These are phyloP conservation scores for Tetrastigma voinierianum DNA, from an alignment of 164 flowering plant genomes.

Conservation along the genomic window DNA sequence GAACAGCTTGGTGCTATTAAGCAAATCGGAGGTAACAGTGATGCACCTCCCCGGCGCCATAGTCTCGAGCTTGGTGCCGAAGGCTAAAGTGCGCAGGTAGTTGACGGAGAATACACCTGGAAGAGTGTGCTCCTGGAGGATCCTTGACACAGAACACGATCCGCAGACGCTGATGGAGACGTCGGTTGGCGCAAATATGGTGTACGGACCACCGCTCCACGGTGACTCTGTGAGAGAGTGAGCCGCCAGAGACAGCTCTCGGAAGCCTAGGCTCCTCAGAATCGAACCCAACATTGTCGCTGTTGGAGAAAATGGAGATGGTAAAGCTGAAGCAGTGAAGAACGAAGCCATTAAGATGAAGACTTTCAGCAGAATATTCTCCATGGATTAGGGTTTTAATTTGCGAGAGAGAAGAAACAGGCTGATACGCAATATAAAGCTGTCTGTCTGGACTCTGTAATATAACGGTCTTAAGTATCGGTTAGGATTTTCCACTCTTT, in stretches of 20 bases:
- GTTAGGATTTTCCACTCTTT: no score
- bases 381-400: no score
- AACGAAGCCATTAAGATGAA: no score
- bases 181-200: conserved; percentile 64
- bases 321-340: no score
- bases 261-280: conserved; percentile 51
- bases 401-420: no score
- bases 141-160: conserved; percentile 45
- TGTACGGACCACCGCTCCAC: conserved; percentile 44
- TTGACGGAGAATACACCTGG: conserved; percentile 53
- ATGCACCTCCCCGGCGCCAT: conserved; percentile 56
- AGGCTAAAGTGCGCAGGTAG: conserved; percentile 44
- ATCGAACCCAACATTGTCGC: conserved; percentile 29
- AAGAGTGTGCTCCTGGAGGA: conserved; percentile 63
- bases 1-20: conserved; percentile 28
- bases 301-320: neutral
- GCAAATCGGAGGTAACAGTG: conserved; percentile 40
- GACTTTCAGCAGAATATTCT: no score
- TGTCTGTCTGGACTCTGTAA: no score
- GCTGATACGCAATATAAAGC: no score
- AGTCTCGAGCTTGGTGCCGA: conserved; percentile 64
- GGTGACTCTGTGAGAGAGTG: conserved; percentile 33
- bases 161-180: conserved; percentile 43
- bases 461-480: no score
- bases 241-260: conserved; percentile 41